Conservation (phyloP, 345 rosid species). For the Dipteronia dyeriana region DNA sequence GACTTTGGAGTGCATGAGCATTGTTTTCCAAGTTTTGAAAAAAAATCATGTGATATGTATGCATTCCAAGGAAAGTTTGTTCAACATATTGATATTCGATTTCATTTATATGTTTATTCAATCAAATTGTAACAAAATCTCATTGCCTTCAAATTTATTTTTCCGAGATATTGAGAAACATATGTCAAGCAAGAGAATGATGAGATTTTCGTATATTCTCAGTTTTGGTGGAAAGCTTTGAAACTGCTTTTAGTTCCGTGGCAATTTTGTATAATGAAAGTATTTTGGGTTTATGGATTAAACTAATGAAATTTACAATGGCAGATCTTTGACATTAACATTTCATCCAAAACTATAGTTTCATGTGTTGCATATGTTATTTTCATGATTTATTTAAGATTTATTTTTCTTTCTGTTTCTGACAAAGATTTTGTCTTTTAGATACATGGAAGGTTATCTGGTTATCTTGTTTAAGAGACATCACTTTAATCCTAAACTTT, state of each 20-base stretch:
- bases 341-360: background rate
- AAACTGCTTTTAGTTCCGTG: background rate
- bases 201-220: background rate
- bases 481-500: background rate
- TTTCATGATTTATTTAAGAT: background rate
- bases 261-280: background rate
- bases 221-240: background rate
- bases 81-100: background rate
- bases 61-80: background rate
- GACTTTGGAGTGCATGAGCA: background rate
- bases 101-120: background rate
- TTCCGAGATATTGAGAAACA: background rate
- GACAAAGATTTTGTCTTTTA: constrained; percentile 21
- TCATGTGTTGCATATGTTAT: background rate
- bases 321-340: background rate
- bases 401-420: background rate
- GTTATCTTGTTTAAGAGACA: background rate
- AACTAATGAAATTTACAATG: background rate
- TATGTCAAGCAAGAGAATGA: background rate
- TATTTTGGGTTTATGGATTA: background rate
- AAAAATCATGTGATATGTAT: background rate
- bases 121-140: background rate
- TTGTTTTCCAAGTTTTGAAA: background rate
- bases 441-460: background rate
- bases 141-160: background rate